A percentile compares a stretch with the other conserved stretches of the same genome.
These are phyloP conservation scores for Sporothrix pseudoabietina DNA, from an alignment of 2,329 filamentous ascomycete species.

Conservation along the genomic window DNA sequence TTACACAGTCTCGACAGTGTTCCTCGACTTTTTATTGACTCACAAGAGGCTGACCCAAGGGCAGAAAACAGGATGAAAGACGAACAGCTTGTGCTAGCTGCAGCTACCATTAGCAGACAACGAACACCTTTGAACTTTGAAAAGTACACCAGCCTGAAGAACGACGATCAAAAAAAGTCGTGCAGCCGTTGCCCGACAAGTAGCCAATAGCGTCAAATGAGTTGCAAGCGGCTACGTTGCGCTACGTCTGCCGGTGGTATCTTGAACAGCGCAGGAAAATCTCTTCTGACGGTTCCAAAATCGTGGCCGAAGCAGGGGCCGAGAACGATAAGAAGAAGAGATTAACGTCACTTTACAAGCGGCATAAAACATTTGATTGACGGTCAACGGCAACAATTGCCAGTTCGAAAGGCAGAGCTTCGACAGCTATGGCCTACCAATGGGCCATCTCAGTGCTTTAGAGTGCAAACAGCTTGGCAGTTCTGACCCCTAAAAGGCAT, in stretches of 20 bases:
- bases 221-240: not conserved
- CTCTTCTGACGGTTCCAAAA: not conserved
- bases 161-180: not conserved
- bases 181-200: not conserved
- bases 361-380: conserved; percentile 20
- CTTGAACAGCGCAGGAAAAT: not conserved
- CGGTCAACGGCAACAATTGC: not conserved
- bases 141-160: not conserved
- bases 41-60: not conserved
- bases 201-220: not conserved
- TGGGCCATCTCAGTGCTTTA: not conserved
- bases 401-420: not conserved
- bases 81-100: not conserved
- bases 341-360: not conserved
- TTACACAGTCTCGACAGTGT: not conserved
- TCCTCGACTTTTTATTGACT: conserved; percentile 1
- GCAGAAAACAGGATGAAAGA: not conserved
- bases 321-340: not conserved
- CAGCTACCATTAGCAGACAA: not conserved
- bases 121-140: not conserved
- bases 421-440: not conserved
- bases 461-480: conserved; percentile 4
- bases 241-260: not conserved
- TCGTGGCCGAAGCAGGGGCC: conserved; percentile 7
- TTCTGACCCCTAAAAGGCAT: not conserved